phyloP scores from a whole-genome alignment of 2,329 filamentous ascomycete genomes.

The Tothia fuscella region DNA sequence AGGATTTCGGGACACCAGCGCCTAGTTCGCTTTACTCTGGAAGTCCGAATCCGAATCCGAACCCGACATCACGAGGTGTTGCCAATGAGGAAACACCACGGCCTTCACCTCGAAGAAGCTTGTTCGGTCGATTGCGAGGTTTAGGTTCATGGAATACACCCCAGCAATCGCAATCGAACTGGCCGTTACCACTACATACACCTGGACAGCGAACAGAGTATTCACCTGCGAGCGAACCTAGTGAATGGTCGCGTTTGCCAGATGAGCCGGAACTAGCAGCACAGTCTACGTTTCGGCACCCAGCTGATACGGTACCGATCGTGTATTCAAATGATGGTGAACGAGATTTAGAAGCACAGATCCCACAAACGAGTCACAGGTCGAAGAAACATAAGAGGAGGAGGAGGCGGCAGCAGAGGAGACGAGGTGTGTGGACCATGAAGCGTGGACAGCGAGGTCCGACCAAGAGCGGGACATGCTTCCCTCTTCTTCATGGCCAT shows the following conservation, averaged over 20 bases:
- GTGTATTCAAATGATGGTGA: background rate
- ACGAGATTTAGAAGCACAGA: background rate
- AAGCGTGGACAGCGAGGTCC: background rate
- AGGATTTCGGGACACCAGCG: constrained; percentile 1
- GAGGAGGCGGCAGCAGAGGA: constrained; percentile 12
- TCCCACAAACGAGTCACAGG: background rate
- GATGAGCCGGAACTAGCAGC: background rate
- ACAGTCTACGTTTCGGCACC: constrained; percentile 5
- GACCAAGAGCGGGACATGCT: constrained; percentile 3
- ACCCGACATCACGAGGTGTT: background rate
- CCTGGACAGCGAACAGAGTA: background rate
- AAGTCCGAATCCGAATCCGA: constrained; percentile 4
- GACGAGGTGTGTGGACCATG: constrained; percentile 2
- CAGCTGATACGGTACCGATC: constrained; percentile 3
- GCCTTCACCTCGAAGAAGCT: constrained; percentile 2
- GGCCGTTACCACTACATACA: background rate
- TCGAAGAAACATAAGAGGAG: background rate
- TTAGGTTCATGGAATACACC: background rate
- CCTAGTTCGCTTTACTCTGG: constrained; percentile 10
- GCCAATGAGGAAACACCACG: background rate
- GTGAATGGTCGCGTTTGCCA: constrained; percentile 6
- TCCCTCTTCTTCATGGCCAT: background rate
- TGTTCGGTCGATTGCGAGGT: constrained; percentile 4
- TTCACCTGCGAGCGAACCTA: constrained; percentile 10
- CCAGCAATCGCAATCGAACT: constrained; percentile 1